Conservation (phyloP, 768 basidiomycete species). For the Tricholoma sp. region DNA sequence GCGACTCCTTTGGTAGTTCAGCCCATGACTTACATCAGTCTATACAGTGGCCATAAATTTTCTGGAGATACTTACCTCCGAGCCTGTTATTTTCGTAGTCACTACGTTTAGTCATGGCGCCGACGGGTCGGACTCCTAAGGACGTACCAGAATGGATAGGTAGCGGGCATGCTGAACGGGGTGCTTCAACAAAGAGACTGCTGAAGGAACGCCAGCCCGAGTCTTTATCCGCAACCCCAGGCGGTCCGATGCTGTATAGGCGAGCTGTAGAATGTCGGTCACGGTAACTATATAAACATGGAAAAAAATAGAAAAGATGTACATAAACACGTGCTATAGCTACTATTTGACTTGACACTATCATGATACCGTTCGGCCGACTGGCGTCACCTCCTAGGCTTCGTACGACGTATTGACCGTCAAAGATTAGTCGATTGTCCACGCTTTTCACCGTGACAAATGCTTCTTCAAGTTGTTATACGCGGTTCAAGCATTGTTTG, state of each 20-base stretch:
- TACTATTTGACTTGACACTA: no score
- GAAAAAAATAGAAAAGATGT: no score
- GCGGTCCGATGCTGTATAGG: neutral
- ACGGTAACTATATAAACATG: no score
- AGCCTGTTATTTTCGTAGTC: conserved; percentile 37
- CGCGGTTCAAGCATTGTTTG: no score
- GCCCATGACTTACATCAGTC: neutral
- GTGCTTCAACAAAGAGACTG: conserved; percentile 14
- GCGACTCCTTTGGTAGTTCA: conserved; percentile 42
- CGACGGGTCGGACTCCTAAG: neutral
- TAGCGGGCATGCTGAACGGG: conserved; percentile 28
- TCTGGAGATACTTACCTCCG: conserved; percentile 41
- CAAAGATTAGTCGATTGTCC: no score
- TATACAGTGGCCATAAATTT: neutral
- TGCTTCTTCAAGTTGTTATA: no score
- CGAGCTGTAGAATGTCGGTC: no score
- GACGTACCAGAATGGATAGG: conserved; percentile 48
- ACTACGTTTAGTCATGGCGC: neutral
- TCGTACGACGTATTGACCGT: no score
- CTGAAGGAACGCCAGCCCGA: conserved; percentile 14
- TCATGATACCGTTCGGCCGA: no score
- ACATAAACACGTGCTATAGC: no score
- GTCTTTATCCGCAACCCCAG: neutral
- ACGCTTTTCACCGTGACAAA: no score
- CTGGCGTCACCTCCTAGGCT: no score